Base-by-base conservation (phyloP, 179 eudicot species). In the Sideroxylon spinosum region DNA sequence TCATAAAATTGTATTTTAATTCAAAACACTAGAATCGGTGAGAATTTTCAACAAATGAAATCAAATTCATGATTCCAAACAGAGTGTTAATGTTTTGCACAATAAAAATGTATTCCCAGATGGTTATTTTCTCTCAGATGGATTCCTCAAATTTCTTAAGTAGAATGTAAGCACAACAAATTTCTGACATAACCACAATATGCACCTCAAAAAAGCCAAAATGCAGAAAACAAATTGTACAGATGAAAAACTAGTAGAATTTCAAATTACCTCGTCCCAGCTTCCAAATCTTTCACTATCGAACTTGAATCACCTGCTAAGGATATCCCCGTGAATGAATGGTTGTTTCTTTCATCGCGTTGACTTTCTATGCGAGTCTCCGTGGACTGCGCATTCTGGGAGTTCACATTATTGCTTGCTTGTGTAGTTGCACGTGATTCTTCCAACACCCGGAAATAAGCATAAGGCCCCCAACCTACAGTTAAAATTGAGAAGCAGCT, bases 381-480 rank as follows among this genome's bases (percentile, higher is more conserved):
- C 25, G 67, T 48, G 9, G 57, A 14, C 74, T 29, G 76, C 66
- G 6, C 23, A 76, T 29, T 84, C 25, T 65, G 75, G 49, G 76
- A 6, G 57, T 72, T 66, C 14, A 29, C 71, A 52, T 16, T 78
- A 68, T 52, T 49, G 16, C 57, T 48, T 6, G 64, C 32, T 68
- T 65, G 81, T 23, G 74, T 56, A 9, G 67, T 52, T 57, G 77
- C 67, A 5, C 68, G 84, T 26, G 84, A 76, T 48, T 86, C 88
- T 77, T 84, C 86, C 79, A 86, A 48, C 46, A 81, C 80, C 56
- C 79, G 84, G 53, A 87, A 85, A 79, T 85, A 86, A 48, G 92
- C 86, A 71, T 87, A 86, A 57, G 92, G 90, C 16, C 86, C 89
- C 92, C 90, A 89, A 75, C 92, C 92, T 87, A 80, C 20, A 73